phyloP scores from a whole-genome alignment of 2,329 filamentous ascomycete genomes.

The Stachybotrys chartarum region DNA sequence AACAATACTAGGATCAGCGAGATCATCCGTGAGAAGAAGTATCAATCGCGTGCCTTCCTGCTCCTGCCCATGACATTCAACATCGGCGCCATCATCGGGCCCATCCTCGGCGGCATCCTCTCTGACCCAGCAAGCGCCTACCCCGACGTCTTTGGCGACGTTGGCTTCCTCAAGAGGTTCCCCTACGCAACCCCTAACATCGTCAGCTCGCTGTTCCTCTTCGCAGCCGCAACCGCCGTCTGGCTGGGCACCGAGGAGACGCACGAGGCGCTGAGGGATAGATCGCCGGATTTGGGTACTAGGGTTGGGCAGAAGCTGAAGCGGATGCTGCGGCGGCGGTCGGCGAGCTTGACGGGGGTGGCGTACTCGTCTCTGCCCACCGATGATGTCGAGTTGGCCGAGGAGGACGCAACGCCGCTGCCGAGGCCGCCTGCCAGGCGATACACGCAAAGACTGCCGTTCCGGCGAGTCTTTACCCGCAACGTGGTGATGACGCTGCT shows the following conservation, averaged over 20 bases:
- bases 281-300: constrained; percentile 32
- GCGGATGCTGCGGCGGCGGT: constrained; percentile 15
- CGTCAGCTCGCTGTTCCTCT: constrained; percentile 40
- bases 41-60: constrained; percentile 65
- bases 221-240: constrained; percentile 32
- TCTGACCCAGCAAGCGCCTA: constrained; percentile 58
- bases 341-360: constrained; percentile 4
- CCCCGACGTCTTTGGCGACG: constrained; percentile 40
- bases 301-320: constrained; percentile 30
- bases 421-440: constrained; percentile 15
- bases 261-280: constrained; percentile 34
- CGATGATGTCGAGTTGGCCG: constrained; percentile 13
- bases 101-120: constrained; percentile 60
- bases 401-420: constrained; percentile 2
- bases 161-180: constrained; percentile 37
- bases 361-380: constrained; percentile 16
- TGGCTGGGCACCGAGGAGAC: constrained; percentile 49
- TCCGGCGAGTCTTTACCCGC: constrained; percentile 46
- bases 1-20: constrained; percentile 46
- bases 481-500: constrained; percentile 49
- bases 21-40: constrained; percentile 56
- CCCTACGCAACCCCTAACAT: constrained; percentile 51
- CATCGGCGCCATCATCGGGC: constrained; percentile 65
- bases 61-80: constrained; percentile 71
- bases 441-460: constrained; percentile 41